phyloP scores from a whole-genome alignment of 176 grass and related monocot genomes.

The Triticum dicoccoides region DNA sequence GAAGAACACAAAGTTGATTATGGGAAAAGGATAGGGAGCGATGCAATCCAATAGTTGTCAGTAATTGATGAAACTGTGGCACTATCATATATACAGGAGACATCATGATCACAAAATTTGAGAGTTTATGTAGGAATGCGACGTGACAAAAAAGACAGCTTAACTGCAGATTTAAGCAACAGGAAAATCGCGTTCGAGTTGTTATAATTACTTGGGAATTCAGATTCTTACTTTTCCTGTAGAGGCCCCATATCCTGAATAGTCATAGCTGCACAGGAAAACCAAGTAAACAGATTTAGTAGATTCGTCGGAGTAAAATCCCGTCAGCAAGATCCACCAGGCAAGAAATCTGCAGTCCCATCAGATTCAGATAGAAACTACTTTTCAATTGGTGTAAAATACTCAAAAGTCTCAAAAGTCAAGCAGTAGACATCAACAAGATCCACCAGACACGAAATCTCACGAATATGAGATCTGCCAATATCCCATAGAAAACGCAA shows the following conservation, averaged over 20 bases:
- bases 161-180: conserved; percentile 24
- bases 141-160: background rate
- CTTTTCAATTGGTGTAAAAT: conserved; percentile 28
- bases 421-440: conserved; percentile 15
- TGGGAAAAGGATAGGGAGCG: conserved; percentile 17
- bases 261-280: conserved; percentile 81
- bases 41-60: conserved; percentile 25
- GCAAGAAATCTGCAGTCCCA: background rate
- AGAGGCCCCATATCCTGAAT: conserved; percentile 97
- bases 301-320: conserved; percentile 8
- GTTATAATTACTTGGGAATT: conserved; percentile 26
- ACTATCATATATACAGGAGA: conserved; percentile 21
- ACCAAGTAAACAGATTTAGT: conserved; percentile 27
- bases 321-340: no score
- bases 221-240: conserved; percentile 83
- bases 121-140: background rate
- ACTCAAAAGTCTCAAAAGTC: conserved; percentile 26
- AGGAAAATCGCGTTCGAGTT: background rate
- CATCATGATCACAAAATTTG: conserved; percentile 22
- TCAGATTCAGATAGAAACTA: conserved; percentile 16
- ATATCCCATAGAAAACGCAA: background rate
- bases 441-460: background rate
- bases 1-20: conserved; percentile 29
- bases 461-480: conserved; percentile 5
- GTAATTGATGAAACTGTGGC: conserved; percentile 17